A percentile compares a stretch with the other conserved stretches of the same genome.
Conservation (phyloP, 371 early-diverging fungal species). For the Circinella minor region DNA sequence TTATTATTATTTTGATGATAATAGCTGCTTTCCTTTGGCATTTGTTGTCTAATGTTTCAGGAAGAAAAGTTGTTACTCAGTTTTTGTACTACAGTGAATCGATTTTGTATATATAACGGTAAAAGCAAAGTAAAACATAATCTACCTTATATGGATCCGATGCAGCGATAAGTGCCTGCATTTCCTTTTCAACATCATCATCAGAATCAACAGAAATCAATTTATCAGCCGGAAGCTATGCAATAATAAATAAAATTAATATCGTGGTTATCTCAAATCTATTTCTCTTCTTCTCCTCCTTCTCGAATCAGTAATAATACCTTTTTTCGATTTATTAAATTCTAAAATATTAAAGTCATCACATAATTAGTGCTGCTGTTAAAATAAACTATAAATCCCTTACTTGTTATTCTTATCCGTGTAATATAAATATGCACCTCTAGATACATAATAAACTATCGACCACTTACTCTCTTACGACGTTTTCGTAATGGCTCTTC, state of each 20-base stretch:
- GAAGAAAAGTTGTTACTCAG: no score
- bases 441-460: not conserved
- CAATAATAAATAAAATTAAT: not conserved
- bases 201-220: not conserved
- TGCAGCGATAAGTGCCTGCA: constrained; percentile 4
- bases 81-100: not conserved
- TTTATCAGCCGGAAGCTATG: not conserved
- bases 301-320: no score
- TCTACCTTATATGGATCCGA: constrained; percentile 1
- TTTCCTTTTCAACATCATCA: constrained; percentile 6
- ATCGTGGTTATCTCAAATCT: not conserved
- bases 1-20: no score
- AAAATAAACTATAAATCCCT: no score
- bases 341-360: no score
- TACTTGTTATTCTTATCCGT: no score
- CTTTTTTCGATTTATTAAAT: no score
- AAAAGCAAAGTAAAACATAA: not conserved
- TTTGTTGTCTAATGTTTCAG: no score
- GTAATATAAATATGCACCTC: no score
- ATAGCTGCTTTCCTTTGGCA: no score
- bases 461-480: not conserved
- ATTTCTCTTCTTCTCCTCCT: no score
- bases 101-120: not conserved
- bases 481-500: constrained; percentile 2
- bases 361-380: no score